Evolutionary conservation across 202 grass and related monocot genomes (phyloP).

Genomic region (Brachypodium distachyon): DNA sequence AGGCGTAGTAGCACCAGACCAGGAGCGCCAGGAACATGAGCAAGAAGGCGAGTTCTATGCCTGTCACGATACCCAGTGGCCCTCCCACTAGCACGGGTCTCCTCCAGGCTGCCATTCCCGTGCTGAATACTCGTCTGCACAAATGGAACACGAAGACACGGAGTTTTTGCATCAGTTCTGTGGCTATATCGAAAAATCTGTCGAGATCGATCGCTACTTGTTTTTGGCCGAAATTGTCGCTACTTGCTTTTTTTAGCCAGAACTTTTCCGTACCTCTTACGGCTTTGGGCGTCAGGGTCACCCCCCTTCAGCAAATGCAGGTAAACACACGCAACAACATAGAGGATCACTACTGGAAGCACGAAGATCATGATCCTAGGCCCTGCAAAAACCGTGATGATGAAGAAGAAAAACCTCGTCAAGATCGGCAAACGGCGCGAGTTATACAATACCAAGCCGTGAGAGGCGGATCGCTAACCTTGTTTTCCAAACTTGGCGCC

Average conservation of each 20-base stretch:
- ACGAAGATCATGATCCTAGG: conserved; percentile 26
- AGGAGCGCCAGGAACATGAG: conserved; percentile 52
- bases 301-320: conserved; percentile 16
- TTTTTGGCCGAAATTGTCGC: background rate
- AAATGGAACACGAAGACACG: background rate
- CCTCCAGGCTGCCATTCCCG: conserved; percentile 24
- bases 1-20: conserved; percentile 37
- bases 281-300: background rate
- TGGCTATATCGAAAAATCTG: background rate
- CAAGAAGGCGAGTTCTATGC: conserved; percentile 28
- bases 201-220: background rate
- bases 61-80: conserved; percentile 43
- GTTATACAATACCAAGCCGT: background rate
- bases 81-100: conserved; percentile 47
- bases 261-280: background rate
- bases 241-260: too few relatives aligned
- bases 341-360: conserved; percentile 34
- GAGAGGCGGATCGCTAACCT: conserved; percentile 13
- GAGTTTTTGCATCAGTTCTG: background rate
- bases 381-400: conserved; percentile 7
- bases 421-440: background rate
- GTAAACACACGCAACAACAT: conserved; percentile 37
- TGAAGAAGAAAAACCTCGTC: background rate
- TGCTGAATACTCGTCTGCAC: background rate
- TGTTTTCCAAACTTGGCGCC: conserved; percentile 48